phyloP scores from a whole-genome alignment of 306 rosid genomes.

The Quillaja saponaria region DNA sequence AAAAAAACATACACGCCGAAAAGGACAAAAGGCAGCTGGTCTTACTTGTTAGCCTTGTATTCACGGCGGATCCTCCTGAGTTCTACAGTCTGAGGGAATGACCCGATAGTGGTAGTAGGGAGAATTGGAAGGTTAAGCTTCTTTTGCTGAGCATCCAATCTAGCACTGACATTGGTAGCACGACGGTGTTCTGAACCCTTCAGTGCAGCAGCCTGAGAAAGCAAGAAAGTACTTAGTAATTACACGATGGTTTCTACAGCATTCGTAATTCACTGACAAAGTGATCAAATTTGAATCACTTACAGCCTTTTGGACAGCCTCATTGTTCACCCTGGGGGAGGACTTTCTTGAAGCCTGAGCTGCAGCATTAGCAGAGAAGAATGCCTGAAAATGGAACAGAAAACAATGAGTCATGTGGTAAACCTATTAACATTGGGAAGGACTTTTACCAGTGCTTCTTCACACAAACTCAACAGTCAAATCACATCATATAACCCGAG shows the following conservation, averaged over 20 bases:
- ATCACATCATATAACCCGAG: no score
- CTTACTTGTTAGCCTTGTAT: constrained; percentile 78
- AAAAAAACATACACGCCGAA: no score
- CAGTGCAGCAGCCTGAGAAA: constrained; percentile 69
- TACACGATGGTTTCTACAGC: no score
- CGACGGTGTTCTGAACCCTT: constrained; percentile 73
- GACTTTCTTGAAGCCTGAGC: constrained; percentile 81
- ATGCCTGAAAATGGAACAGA: constrained; percentile 44
- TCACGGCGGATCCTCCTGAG: constrained; percentile 82
- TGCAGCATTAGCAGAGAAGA: constrained; percentile 63
- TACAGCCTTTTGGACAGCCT: constrained; percentile 81
- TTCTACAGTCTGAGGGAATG: constrained; percentile 82
- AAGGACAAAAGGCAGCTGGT: no score
- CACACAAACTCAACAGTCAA: no score
- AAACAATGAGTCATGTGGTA: no score
- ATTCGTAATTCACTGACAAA: no score
- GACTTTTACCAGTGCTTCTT: no score
- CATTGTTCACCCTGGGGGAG: constrained; percentile 77
- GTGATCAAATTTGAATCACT: constrained; percentile 35
- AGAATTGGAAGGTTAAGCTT: constrained; percentile 77
- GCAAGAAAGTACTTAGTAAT: constrained; percentile 19
- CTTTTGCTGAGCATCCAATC: constrained; percentile 78
- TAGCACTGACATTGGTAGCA: constrained; percentile 63
- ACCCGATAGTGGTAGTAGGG: constrained; percentile 85
- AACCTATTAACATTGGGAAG: no score